Evolutionary conservation across 352 stramenopile species (phyloP).

Genomic region (Phytophthora capsici): DNA sequence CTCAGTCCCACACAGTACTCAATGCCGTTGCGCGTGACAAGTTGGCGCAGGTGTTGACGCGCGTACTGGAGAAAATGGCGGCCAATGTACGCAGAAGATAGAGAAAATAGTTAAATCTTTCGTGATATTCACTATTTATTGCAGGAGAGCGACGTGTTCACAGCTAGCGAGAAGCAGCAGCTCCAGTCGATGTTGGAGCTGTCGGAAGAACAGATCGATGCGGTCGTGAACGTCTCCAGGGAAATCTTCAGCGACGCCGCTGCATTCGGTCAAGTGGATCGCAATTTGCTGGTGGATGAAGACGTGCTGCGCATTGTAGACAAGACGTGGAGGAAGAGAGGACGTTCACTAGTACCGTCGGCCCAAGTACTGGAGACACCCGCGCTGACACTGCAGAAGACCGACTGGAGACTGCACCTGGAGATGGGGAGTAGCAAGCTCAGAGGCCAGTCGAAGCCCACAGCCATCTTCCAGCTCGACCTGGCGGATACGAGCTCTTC

Average conservation of each 20-base stretch:
- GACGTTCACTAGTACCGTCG: constrained; percentile 12
- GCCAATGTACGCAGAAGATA: constrained; percentile 34
- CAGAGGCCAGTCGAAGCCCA: constrained; percentile 47
- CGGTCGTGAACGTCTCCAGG: constrained; percentile 34
- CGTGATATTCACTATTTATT: no score
- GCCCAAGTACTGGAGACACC: constrained; percentile 11
- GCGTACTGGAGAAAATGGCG: constrained; percentile 64
- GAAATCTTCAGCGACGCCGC: constrained; percentile 52
- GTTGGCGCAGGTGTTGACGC: constrained; percentile 54
- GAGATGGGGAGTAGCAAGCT: constrained; percentile 55
- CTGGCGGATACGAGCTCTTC: constrained; percentile 27
- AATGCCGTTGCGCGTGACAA: constrained; percentile 59
- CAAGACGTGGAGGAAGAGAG: constrained; percentile 73
- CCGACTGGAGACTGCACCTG: constrained; percentile 62
- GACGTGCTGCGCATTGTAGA: constrained; percentile 45
- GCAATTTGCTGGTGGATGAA: constrained; percentile 36
- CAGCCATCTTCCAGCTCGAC: constrained; percentile 62
- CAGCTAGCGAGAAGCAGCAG: constrained; percentile 48
- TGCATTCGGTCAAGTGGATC: constrained; percentile 47
- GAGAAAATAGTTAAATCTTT: background rate
- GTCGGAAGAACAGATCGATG: constrained; percentile 47
- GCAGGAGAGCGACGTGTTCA: constrained; percentile 48
- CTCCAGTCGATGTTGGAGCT: constrained; percentile 54
- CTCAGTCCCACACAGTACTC: constrained; percentile 28
- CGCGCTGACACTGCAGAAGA: constrained; percentile 40